Evolutionary conservation across 768 basidiomycete genomes (phyloP), one percentile per base, ranked within the genome.

Genomic region (Phaeotremella skinneri): DNA sequence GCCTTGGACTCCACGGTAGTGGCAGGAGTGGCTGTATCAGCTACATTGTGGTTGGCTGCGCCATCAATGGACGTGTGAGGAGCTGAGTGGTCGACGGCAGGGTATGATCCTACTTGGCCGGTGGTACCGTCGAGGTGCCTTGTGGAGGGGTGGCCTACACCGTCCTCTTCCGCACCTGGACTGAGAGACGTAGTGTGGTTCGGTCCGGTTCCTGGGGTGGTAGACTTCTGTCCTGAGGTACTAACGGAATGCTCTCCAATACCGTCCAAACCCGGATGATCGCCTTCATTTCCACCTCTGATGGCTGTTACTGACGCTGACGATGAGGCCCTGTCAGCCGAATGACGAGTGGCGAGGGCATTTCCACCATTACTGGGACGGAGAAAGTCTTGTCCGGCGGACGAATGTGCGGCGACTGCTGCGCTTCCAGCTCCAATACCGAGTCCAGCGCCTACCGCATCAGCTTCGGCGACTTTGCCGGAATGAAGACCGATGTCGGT

Each of bases 301-400:
- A 74, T 74, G n/a, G 72, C 72, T 21, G 69, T 74, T 37, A 71
- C 66, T 43, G 60, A 63, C 0, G 72, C 67, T 1, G 58, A 25
- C 16, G 61, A 62, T 26, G 56, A 59, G 14, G 71, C 64, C 4
- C 71, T 53, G 31, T 70, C 69, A 26, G 62, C 58, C n/a, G 51
- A 59, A 37, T 56, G 64, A 26, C 61, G 45, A 23, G 68, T 68
- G 6, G 59, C 59, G 42, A 61, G 50, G 25, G 49, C 49, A 16
- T 27, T 50, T 5, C 26, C 49, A 21, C 23, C 23, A 7, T 9
- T 26, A 7, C 4, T 23, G 14, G 49, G 26, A 29, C 16, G 5
- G 16, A 27, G 26, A 26, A 50, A 26, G 20, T 32, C 49, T 7
- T 50, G 9, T 29, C 49, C 26, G 23, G 49, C 49, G 9, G 30